Evolutionary conservation across 2,329 filamentous ascomycete genomes (phyloP).

Genomic region (Pseudocercospora cruenta): DNA sequence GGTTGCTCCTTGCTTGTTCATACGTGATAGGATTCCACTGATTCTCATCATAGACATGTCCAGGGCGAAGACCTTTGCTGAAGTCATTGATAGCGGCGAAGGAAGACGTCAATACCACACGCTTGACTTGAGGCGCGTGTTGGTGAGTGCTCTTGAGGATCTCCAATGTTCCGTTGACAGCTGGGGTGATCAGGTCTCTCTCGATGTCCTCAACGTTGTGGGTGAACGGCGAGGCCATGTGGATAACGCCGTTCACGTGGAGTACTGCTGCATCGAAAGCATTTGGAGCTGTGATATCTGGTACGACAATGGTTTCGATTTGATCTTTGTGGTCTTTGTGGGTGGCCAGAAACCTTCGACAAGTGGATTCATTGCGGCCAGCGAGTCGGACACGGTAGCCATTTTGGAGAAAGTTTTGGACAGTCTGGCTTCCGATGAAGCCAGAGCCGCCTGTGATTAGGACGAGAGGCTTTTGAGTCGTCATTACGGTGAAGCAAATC

Average conservation of each 20-base stretch:
- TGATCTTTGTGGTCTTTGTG: neutral
- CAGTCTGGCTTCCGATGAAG: conserved; percentile 35
- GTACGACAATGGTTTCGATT: conserved; percentile 21
- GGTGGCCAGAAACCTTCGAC: neutral
- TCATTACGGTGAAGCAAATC: neutral
- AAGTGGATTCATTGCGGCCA: conserved; percentile 18
- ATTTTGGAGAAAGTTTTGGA: conserved; percentile 23
- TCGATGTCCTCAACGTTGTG: conserved; percentile 20
- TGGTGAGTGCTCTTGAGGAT: conserved; percentile 30
- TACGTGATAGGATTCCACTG: conserved; percentile 11
- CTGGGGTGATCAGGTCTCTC: conserved; percentile 32
- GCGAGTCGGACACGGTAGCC: conserved; percentile 25
- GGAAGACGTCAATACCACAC: conserved; percentile 35
- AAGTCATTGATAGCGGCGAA: conserved; percentile 16
- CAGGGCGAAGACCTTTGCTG: neutral
- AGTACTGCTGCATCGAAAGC: conserved; percentile 27
- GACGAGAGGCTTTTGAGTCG: conserved; percentile 17
- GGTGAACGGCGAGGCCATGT: conserved; percentile 37
- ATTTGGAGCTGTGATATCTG: conserved; percentile 17
- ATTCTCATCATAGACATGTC: conserved; percentile 8
- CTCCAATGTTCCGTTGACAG: conserved; percentile 32
- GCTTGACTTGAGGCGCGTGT: conserved; percentile 29
- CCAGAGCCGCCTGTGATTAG: conserved; percentile 35
- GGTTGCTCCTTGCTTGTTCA: neutral
- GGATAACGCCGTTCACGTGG: conserved; percentile 33